Evolutionary conservation across 495 filamentous ascomycete genomes (phyloP).

Genomic region (Aspergillus cristatus): DNA sequence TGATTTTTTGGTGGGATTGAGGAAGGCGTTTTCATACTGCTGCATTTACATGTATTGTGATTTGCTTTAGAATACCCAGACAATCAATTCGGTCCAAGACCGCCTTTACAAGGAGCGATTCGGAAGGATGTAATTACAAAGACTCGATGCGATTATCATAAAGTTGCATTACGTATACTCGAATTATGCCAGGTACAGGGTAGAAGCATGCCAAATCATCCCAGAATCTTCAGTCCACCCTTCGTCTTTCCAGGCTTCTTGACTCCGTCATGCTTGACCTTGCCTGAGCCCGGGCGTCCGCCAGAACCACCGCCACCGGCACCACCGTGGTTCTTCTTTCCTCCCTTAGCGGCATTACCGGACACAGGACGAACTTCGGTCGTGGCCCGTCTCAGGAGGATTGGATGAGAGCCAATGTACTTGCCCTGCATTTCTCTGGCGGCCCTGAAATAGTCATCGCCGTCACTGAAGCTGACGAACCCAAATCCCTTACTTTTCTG

Average conservation of each 20-base stretch:
- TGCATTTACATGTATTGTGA: no score
- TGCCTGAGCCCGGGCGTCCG: constrained; percentile 21
- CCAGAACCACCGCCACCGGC: constrained; percentile 24
- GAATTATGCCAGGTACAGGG: no score
- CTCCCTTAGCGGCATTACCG: constrained; percentile 31
- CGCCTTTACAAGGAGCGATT: no score
- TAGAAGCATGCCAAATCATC: constrained; percentile 37
- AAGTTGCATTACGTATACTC: no score
- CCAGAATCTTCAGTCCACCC: constrained; percentile 67
- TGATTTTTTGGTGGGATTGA: no score
- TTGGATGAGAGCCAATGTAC: constrained; percentile 95
- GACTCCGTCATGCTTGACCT: constrained; percentile 54
- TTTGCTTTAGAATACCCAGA: no score
- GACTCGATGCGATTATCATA: no score
- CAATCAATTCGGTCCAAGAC: no score
- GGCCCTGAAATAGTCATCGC: constrained; percentile 90
- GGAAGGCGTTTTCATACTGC: no score
- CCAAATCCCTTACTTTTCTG: constrained; percentile 94
- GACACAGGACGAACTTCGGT: constrained; percentile 75
- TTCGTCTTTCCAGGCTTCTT: constrained; percentile 76
- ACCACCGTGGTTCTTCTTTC: constrained; percentile 36
- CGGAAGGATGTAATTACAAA: no score
- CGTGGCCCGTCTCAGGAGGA: constrained; percentile 74
- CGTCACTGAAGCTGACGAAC: constrained; percentile 90
- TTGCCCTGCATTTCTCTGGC: constrained; percentile 98